Base-by-base conservation (phyloP, 768 basidiomycete genomes). In the Serendipita sp. region DNA sequence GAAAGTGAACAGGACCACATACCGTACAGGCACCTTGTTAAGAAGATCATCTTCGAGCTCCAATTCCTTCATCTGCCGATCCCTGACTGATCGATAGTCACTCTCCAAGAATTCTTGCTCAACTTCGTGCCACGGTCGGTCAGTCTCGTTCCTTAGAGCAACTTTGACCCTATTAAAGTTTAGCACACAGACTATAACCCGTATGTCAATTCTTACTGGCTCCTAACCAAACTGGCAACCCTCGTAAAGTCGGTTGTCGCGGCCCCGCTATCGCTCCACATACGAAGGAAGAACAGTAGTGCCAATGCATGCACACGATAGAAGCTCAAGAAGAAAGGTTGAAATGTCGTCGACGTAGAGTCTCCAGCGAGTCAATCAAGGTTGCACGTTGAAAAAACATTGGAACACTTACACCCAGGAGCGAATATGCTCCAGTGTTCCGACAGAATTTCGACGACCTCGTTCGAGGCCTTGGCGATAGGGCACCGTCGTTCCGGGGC, bases 191-290 rank as follows among this genome's bases (percentile, higher is more conserved):
- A 64, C 34, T 60, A 2, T 27, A 18, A n/a, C 23, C 23, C 23
- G 23, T 23, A 23, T 23, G 23, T 55, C 15, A 40, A 11, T 15
- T 83, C 87, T 66, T 72, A 91, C 88, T 94, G 92, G 79, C 88
- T 91, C 62, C 83, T 82, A 40, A 86, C 85, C 18, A 94, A 76
- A 3, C 84, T 86, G 37, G 81, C 80, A 8, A 95, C 83, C 8
- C 93, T 84, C 40, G 80, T 77, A 67, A 92, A 91, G 73, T 95
- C 92, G 18, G 78, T 83, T 11, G 73, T 70, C 2, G 86, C 83
- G 1, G 92, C 87, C 11, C 86, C 85, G 69, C 87, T 88, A 71
- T 95, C 92, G 68, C 79, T 81, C 91, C 90, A 95, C 83, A 95
- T 91, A 37, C 89, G 81, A n/a, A 91, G 75, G 74, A 94, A 94